These are phyloP conservation scores for Neofusicoccum umdonicola DNA, from an alignment of 2,329 filamentous ascomycete species.

Conservation along the genomic window DNA sequence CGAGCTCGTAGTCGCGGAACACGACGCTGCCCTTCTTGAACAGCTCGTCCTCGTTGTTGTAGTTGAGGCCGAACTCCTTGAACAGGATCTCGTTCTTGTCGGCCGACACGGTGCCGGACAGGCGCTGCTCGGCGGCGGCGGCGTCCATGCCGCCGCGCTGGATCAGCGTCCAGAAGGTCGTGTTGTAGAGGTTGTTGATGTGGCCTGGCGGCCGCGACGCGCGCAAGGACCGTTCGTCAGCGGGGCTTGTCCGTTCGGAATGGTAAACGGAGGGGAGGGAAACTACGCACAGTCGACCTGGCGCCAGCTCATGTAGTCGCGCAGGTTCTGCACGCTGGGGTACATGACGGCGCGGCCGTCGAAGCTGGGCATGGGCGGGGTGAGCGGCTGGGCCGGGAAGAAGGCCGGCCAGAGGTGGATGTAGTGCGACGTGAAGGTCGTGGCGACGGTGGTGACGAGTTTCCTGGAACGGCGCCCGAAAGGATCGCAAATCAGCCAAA, in stretches of 20 bases:
- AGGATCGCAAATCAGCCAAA: neutral
- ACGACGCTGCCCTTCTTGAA: constrained; percentile 91
- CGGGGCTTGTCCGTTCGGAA: neutral
- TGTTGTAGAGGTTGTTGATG: constrained; percentile 98
- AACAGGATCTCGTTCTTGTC: constrained; percentile 98
- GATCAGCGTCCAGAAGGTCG: constrained; percentile 89
- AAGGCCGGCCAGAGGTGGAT: constrained; percentile 73
- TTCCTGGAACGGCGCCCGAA: constrained; percentile 57
- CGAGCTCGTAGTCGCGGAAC: constrained; percentile 57
- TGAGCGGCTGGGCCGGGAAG: constrained; percentile 70
- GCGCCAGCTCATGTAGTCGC: constrained; percentile 96
- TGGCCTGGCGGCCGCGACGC: constrained; percentile 59
- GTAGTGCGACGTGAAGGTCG: constrained; percentile 91
- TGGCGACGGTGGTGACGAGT: constrained; percentile 84
- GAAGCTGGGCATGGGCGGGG: constrained; percentile 79
- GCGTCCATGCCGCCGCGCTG: constrained; percentile 71
- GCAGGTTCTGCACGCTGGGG: constrained; percentile 74
- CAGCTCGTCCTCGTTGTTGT: constrained; percentile 93
- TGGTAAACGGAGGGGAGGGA: neutral
- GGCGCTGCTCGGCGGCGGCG: constrained; percentile 74
- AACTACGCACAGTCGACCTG: constrained; percentile 80
- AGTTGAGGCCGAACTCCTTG: constrained; percentile 85
- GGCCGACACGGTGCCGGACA: constrained; percentile 76
- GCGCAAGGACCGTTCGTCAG: too few species aligned
- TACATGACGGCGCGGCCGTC: constrained; percentile 91